These are phyloP conservation scores for Salvia rosmarinus DNA, from an alignment of 257 asterid genomes.

Conservation along the genomic window DNA sequence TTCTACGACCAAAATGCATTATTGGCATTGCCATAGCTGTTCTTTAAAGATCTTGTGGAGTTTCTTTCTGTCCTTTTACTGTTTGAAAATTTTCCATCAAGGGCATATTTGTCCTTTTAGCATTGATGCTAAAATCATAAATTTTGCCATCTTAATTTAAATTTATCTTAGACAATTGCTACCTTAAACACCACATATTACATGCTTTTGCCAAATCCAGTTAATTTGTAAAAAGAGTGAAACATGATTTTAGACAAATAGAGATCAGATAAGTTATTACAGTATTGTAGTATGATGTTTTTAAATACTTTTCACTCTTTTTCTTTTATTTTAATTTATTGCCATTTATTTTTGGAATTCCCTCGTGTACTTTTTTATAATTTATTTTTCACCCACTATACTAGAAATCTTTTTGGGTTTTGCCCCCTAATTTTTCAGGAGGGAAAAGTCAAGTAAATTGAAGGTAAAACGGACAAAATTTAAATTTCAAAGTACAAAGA, in stretches of 20 bases:
- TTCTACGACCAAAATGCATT: conserved; percentile 3
- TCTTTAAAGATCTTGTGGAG: background rate
- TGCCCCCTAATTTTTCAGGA: background rate
- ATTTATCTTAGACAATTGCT: background rate
- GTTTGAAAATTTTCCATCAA: background rate
- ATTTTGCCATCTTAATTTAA: background rate
- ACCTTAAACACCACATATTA: background rate
- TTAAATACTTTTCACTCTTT: background rate
- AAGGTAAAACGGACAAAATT: background rate
- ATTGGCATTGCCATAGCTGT: background rate
- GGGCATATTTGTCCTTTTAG: background rate
- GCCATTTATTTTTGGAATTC: background rate
- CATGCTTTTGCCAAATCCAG: background rate
- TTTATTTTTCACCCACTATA: background rate
- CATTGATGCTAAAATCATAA: background rate
- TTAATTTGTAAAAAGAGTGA: background rate
- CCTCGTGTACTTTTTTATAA: background rate
- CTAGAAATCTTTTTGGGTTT: background rate
- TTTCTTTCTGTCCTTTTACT: background rate
- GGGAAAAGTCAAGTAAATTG: background rate
- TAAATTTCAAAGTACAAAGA: background rate
- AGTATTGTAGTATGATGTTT: too few relatives aligned
- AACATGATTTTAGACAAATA: too few relatives aligned
- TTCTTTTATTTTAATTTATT: background rate
- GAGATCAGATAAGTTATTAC: too few relatives aligned